These are phyloP conservation scores for Zygoascus sp. DNA, from an alignment of 1,139 yeast species.

Conservation along the genomic window DNA sequence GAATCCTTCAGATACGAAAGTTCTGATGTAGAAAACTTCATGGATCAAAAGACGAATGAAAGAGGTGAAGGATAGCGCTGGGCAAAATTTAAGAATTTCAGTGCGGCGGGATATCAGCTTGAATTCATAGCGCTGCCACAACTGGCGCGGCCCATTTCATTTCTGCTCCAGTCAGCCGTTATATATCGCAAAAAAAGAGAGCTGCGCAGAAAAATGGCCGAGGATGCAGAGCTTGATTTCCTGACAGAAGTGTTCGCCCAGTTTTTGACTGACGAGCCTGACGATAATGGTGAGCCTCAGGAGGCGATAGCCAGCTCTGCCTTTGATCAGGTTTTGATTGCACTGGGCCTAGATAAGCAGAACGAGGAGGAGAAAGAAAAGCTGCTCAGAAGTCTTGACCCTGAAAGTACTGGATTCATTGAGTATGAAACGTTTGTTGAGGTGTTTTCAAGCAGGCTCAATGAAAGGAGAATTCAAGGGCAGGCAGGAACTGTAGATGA, in stretches of 20 bases:
- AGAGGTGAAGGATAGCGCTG: background rate
- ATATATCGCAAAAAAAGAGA: too few relatives aligned
- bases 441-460: slow-evolving; percentile 14
- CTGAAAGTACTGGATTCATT: slow-evolving; percentile 25
- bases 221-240: slow-evolving; percentile 18
- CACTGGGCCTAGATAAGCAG: slow-evolving; percentile 23
- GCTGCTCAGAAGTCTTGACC: slow-evolving; percentile 23
- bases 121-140: too few relatives aligned
- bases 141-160: too few relatives aligned
- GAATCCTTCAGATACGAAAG: slow-evolving; percentile 76
- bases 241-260: slow-evolving; percentile 30
- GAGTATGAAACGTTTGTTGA: slow-evolving; percentile 30
- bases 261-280: slow-evolving; percentile 24
- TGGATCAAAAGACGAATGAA: background rate
- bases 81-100: background rate
- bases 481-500: slow-evolving; percentile 13
- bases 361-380: slow-evolving; percentile 8
- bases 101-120: too few relatives aligned
- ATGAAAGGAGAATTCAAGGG: slow-evolving; percentile 12
- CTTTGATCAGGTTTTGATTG: slow-evolving; percentile 24
- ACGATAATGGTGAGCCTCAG: slow-evolving; percentile 22
- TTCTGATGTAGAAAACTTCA: slow-evolving; percentile 72
- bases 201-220: background rate
- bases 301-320: slow-evolving; percentile 22
- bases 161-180: too few relatives aligned